Conservation (phyloP, 257 asterid species). For the Orobanche coerulescens region DNA sequence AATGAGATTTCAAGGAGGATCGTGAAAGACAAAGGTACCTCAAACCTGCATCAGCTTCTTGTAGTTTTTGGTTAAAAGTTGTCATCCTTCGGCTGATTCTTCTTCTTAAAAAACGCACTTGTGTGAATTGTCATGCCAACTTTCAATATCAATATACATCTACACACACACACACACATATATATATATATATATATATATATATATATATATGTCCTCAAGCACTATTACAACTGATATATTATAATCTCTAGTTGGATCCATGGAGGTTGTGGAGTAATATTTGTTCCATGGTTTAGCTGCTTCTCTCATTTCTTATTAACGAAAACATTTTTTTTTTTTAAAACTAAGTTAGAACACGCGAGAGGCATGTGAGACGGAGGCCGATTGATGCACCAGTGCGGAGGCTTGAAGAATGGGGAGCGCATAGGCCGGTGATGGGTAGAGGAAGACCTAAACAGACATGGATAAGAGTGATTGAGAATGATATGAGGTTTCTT, state of each 20-base stretch:
- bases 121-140: constrained; percentile 8
- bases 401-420: no score
- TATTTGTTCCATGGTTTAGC: background rate
- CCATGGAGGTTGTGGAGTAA: background rate
- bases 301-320: constrained; percentile 2
- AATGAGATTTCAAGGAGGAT: constrained; percentile 82
- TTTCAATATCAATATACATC: background rate
- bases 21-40: constrained; percentile 80
- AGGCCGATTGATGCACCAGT: no score
- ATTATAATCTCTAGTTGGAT: background rate
- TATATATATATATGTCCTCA: no score
- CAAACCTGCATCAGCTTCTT: constrained; percentile 13
- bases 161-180: no score
- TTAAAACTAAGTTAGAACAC: background rate
- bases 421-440: no score
- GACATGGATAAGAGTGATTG: no score
- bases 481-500: no score
- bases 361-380: no score
- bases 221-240: no score
- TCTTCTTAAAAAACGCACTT: background rate
- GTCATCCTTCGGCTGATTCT: background rate
- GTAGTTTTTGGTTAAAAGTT: background rate
- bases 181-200: no score
- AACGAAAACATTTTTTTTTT: background rate
- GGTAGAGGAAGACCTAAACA: no score